Conservation (phyloP, 306 rosid species). For the Lathyrus oleraceus region DNA sequence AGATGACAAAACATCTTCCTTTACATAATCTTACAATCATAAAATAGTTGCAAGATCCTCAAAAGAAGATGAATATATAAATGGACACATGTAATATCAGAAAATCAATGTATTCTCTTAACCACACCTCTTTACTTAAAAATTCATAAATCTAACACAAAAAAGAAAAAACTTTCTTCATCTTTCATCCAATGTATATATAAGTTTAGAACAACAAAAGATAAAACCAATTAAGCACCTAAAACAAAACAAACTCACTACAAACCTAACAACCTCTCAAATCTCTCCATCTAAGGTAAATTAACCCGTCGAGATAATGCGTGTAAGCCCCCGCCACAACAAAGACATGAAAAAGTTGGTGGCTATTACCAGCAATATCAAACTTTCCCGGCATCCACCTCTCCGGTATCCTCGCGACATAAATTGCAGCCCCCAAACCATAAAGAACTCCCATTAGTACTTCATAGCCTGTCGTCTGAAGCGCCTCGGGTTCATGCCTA, state of each 20-base stretch:
- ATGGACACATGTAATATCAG: neutral
- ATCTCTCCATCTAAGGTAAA: slow-evolving; percentile 65
- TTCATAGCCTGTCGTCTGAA: slow-evolving; percentile 57
- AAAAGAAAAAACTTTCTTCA: neutral
- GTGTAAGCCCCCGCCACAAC: slow-evolving; percentile 71
- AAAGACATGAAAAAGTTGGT: slow-evolving; percentile 66
- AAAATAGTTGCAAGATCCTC: too few species aligned
- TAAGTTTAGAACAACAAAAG: slow-evolving; percentile 16
- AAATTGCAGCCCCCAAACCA: slow-evolving; percentile 63
- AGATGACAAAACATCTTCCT: too few species aligned
- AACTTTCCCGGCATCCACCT: slow-evolving; percentile 70
- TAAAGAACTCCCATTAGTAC: slow-evolving; percentile 59
- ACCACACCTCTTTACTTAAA: neutral
- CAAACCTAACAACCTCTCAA: slow-evolving; percentile 44
- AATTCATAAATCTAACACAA: neutral
- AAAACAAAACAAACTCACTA: neutral
- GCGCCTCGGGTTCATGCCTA: slow-evolving; percentile 47
- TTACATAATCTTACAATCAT: too few species aligned
- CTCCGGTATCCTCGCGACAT: slow-evolving; percentile 58
- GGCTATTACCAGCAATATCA: slow-evolving; percentile 70
- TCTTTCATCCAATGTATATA: slow-evolving; percentile 4
- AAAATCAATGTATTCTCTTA: neutral
- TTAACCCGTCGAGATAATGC: slow-evolving; percentile 52
- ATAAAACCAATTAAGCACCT: neutral
- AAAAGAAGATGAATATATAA: too few species aligned